phyloP scores from a whole-genome alignment of 495 filamentous ascomycete species.

The Talaromyces liani region DNA sequence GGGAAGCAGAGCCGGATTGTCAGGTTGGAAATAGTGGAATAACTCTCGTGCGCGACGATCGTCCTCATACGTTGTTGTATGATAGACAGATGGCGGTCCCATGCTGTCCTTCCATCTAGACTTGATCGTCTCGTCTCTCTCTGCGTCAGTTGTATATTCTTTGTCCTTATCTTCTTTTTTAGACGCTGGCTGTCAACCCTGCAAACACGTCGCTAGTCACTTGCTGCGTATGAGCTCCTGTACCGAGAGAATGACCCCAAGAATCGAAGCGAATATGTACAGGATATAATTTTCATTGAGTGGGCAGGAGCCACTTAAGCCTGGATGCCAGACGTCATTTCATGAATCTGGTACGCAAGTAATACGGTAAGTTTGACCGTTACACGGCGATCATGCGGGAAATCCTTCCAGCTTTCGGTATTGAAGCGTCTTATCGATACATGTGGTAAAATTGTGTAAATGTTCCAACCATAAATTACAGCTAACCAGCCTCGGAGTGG shows the following conservation, averaged over 20 bases:
- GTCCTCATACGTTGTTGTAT: neutral
- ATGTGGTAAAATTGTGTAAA: neutral
- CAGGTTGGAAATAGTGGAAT: slow-evolving; percentile 38
- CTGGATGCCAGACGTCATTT: neutral
- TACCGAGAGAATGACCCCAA: neutral
- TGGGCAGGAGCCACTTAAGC: neutral
- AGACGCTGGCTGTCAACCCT: neutral
- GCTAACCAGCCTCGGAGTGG: neutral
- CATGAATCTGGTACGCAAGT: neutral
- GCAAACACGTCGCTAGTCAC: neutral
- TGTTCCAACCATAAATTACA: neutral
- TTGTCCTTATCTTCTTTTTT: neutral
- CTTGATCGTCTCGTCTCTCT: no score
- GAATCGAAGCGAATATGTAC: neutral
- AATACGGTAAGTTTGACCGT: neutral
- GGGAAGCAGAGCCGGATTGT: neutral
- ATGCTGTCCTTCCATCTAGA: neutral
- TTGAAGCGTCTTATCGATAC: neutral
- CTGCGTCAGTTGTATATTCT: neutral
- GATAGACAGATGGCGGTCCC: neutral
- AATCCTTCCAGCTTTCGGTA: neutral
- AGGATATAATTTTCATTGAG: neutral
- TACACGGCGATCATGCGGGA: neutral
- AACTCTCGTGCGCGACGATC: slow-evolving; percentile 33
- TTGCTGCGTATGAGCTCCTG: neutral